phyloP scores from a whole-genome alignment of 257 asterid species.

The Penstemon eatonii region DNA sequence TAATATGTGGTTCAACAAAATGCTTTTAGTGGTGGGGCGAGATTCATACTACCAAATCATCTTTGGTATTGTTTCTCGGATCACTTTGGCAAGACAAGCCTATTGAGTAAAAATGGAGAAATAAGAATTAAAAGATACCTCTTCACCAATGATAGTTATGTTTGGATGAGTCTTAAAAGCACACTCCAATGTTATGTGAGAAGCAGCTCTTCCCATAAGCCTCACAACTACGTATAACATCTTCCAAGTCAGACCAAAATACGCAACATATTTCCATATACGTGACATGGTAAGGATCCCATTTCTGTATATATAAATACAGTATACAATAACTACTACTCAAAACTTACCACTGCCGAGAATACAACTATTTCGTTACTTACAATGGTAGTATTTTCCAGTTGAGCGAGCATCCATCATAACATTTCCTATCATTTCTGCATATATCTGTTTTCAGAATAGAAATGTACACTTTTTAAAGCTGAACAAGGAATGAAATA shows the following conservation, averaged over 20 bases:
- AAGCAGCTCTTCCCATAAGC: conserved; percentile 99
- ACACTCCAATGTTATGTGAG: conserved; percentile 97
- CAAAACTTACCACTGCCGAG: neutral
- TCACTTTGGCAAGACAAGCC: neutral
- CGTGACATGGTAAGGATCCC: neutral
- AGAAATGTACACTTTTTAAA: neutral
- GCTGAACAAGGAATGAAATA: neutral
- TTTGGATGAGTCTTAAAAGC: conserved; percentile 98
- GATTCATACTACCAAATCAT: neutral
- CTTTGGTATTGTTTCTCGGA: neutral
- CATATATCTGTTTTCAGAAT: conserved; percentile 66
- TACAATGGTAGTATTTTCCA: conserved; percentile 97
- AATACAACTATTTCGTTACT: conserved; percentile 32
- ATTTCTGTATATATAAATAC: neutral
- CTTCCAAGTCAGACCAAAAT: neutral
- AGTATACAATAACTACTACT: neutral
- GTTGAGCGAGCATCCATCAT: conserved; percentile 97
- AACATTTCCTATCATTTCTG: conserved; percentile 87
- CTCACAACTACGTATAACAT: conserved; percentile 66
- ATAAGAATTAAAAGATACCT: conserved; percentile 47
- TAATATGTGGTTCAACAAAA: too few relatives aligned
- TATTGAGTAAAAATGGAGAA: neutral
- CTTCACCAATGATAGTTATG: conserved; percentile 94
- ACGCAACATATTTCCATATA: neutral
- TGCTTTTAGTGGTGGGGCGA: too few relatives aligned